Conservation (phyloP, 2,329 filamentous ascomycete genomes). For the Pyricularia pennisetigena region DNA sequence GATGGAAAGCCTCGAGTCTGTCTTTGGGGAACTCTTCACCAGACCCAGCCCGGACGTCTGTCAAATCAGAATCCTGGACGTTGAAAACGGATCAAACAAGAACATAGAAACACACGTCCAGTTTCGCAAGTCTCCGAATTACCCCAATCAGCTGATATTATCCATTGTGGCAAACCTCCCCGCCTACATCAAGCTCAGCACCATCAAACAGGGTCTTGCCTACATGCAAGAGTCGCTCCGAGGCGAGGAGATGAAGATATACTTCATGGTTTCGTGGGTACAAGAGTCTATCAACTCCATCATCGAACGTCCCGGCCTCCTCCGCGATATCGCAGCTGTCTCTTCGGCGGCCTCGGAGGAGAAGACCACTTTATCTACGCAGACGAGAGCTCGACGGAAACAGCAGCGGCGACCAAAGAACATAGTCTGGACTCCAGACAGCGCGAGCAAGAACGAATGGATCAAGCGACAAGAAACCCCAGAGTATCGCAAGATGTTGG, state of each 20-base stretch:
- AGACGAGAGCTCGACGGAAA: conserved; percentile 4
- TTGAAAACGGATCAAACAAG: conserved; percentile 37
- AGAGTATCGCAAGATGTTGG: conserved; percentile 65
- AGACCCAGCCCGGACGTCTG: conserved; percentile 54
- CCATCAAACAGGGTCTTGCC: conserved; percentile 65
- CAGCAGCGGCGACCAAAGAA: conserved; percentile 40
- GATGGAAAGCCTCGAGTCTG: conserved; percentile 71
- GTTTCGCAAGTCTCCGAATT: conserved; percentile 62
- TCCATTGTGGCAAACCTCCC: conserved; percentile 60
- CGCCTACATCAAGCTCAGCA: conserved; percentile 86
- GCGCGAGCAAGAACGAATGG: conserved; percentile 59
- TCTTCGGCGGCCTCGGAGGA: conserved; percentile 55
- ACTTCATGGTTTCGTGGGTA: conserved; percentile 83
- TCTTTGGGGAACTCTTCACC: conserved; percentile 67
- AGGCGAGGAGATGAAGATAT: conserved; percentile 83
- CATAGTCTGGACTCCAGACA: conserved; percentile 54
- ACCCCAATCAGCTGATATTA: conserved; percentile 63
- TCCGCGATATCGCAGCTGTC: conserved; percentile 76
- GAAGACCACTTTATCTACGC: conserved; percentile 17
- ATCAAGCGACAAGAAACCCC: conserved; percentile 52
- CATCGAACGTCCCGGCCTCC: conserved; percentile 71
- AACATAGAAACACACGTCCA: conserved; percentile 49
- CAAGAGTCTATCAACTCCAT: conserved; percentile 77
- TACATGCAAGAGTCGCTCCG: conserved; percentile 61
- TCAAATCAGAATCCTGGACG: conserved; percentile 54